phyloP scores from a whole-genome alignment of 2,329 filamentous ascomycete species.

The Colletotrichum tanaceti region DNA sequence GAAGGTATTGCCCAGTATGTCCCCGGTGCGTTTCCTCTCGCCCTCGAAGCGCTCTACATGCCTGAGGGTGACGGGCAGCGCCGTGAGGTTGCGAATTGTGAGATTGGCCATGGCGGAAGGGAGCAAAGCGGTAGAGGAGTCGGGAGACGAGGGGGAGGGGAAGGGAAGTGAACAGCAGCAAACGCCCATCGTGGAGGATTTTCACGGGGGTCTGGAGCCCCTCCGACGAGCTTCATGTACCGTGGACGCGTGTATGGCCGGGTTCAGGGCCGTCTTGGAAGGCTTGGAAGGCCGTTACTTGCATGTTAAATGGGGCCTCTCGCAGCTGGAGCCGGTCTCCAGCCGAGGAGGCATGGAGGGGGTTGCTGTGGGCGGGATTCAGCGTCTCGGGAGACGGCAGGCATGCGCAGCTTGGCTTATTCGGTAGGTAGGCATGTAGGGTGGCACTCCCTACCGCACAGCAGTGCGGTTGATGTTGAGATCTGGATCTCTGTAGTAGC shows the following conservation, averaged over 20 bases:
- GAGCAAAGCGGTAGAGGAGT: slow-evolving; percentile 17
- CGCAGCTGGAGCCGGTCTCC: slow-evolving; percentile 23
- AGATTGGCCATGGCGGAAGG: slow-evolving; percentile 62
- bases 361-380: slow-evolving; percentile 23
- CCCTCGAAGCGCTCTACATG: slow-evolving; percentile 78
- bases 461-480: slow-evolving; percentile 25
- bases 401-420: slow-evolving; percentile 34
- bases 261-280: slow-evolving; percentile 32
- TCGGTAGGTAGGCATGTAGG: slow-evolving; percentile 21
- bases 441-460: neutral
- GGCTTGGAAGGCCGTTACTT: slow-evolving; percentile 30
- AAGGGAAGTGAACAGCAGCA: slow-evolving; percentile 35
- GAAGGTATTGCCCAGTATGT: slow-evolving; percentile 60
- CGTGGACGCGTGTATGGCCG: slow-evolving; percentile 28
- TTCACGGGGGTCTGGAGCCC: slow-evolving; percentile 33
- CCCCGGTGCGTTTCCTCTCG: slow-evolving; percentile 54
- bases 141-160: slow-evolving; percentile 22
- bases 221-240: slow-evolving; percentile 28
- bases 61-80: slow-evolving; percentile 77
- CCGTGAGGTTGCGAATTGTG: slow-evolving; percentile 85
- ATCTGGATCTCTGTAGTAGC: slow-evolving; percentile 18
- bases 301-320: slow-evolving; percentile 36
- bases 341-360: slow-evolving; percentile 19
- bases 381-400: slow-evolving; percentile 9
- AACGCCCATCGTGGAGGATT: slow-evolving; percentile 35